A percentile compares a stretch with the other conserved stretches of the same genome.
phyloP scores from a whole-genome alignment of 1,284 basidiomycete genomes.

The Schizophyllum commune region DNA sequence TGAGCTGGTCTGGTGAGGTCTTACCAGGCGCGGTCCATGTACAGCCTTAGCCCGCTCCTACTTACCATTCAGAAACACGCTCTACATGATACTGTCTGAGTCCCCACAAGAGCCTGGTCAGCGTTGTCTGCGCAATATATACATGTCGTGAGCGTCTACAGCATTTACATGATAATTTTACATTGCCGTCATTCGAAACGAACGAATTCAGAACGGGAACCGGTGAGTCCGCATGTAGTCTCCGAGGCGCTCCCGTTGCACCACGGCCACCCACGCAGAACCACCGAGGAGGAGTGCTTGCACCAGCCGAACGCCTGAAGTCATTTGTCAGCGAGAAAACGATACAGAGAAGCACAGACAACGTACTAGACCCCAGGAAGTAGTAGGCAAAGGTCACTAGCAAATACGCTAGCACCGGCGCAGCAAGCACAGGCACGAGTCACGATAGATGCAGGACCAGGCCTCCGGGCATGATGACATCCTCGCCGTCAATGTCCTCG shows the following conservation, averaged over 20 bases:
- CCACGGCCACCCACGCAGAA: neutral
- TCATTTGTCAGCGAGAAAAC: neutral
- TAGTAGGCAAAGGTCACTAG: neutral
- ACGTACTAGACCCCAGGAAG: neutral
- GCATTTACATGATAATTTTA: neutral
- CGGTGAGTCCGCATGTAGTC: neutral
- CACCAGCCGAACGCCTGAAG: neutral
- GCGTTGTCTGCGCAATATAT: neutral
- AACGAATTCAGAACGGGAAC: neutral
- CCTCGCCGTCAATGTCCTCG: conserved; percentile 15
- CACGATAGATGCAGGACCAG: neutral
- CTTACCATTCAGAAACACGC: too few species aligned
- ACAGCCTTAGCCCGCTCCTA: too few species aligned
- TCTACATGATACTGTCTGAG: too few species aligned
- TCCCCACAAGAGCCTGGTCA: neutral
- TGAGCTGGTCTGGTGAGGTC: too few species aligned
- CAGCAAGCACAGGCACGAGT: neutral
- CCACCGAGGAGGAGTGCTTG: neutral
- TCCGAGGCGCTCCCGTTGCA: neutral
- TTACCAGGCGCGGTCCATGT: too few species aligned
- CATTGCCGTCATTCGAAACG: neutral
- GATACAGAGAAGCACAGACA: neutral
- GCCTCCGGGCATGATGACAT: neutral
- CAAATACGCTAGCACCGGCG: neutral
- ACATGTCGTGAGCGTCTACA: neutral